Evolutionary conservation across 768 basidiomycete species (phyloP).

Genomic region (Rhizopogon salebrosus): DNA sequence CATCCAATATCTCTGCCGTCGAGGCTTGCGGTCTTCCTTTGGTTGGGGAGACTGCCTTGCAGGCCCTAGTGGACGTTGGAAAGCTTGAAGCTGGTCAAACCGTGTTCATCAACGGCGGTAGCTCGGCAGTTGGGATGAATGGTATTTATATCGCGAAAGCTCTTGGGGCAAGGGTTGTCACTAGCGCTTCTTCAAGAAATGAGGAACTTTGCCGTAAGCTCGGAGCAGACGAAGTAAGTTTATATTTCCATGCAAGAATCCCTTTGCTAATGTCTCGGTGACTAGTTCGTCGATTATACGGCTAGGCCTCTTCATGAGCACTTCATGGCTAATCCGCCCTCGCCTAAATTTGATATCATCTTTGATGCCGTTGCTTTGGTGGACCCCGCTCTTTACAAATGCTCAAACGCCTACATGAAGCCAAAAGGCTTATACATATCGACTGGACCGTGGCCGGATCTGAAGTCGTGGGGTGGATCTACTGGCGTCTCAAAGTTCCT

Average conservation of each 20-base stretch:
- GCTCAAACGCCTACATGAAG: constrained; percentile 46
- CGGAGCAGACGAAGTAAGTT: constrained; percentile 62
- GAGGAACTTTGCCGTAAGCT: constrained; percentile 48
- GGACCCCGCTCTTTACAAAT: constrained; percentile 44
- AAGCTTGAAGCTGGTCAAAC: constrained; percentile 53
- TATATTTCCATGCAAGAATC: not conserved
- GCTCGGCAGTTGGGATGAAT: constrained; percentile 60
- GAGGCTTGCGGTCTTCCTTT: constrained; percentile 60
- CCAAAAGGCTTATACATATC: constrained; percentile 49
- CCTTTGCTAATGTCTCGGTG: not conserved
- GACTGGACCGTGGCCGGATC: constrained; percentile 41
- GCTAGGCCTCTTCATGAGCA: constrained; percentile 42
- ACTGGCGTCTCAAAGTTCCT: constrained; percentile 14
- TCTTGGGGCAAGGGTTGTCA: constrained; percentile 51
- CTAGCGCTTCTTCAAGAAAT: constrained; percentile 57
- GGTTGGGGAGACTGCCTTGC: constrained; percentile 55
- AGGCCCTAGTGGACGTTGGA: constrained; percentile 43
- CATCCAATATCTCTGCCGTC: constrained; percentile 42
- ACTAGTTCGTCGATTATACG: constrained; percentile 59
- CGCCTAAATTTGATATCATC: constrained; percentile 50
- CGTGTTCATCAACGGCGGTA: constrained; percentile 69
- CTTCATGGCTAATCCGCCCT: constrained; percentile 39
- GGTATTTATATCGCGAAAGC: constrained; percentile 73
- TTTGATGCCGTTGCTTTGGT: constrained; percentile 52
- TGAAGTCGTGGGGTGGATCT: constrained; percentile 24